A percentile compares a stretch with the other conserved stretches of the same genome.
These are phyloP conservation scores for Peronosclerospora sorghi DNA, from an alignment of 352 stramenopile genomes.

Conservation along the genomic window DNA sequence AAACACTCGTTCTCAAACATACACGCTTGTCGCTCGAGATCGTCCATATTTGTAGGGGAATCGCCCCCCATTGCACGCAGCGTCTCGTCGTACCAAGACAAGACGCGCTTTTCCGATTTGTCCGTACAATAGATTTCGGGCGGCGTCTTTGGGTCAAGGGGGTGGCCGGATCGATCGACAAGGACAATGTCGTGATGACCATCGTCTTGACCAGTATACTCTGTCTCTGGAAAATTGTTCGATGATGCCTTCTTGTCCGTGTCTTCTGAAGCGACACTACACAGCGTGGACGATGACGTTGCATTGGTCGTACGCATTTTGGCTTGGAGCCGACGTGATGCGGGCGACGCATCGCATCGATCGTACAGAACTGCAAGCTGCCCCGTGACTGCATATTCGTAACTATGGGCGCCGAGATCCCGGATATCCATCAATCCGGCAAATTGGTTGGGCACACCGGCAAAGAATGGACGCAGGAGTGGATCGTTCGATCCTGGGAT, in stretches of 20 bases:
- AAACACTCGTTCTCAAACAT: conserved; percentile 48
- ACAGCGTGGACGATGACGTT: conserved; percentile 6
- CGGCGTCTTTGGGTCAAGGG: conserved; percentile 1
- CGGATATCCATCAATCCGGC: conserved; percentile 36
- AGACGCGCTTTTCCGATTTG: conserved; percentile 21
- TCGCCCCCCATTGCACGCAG: conserved; percentile 24
- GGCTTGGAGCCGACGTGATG: conserved; percentile 14
- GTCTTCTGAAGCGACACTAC: conserved; percentile 3
- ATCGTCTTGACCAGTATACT: conserved; percentile 14
- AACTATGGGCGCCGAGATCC: conserved; percentile 36
- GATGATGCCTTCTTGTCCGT: conserved; percentile 11
- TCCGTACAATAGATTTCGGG: conserved; percentile 18
- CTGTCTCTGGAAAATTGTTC: conserved; percentile 16
- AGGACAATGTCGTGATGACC: conserved; percentile 12
- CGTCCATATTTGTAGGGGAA: conserved; percentile 24
- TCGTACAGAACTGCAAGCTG: conserved; percentile 32
- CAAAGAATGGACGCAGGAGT: conserved; percentile 26
- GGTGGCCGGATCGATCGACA: conserved; percentile 6
- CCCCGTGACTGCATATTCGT: conserved; percentile 40
- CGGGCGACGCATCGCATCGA: conserved; percentile 22
- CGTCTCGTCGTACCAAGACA: conserved; percentile 38
- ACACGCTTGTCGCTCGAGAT: conserved; percentile 46
- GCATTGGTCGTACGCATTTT: background rate
- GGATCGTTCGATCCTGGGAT: conserved; percentile 22
- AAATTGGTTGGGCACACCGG: conserved; percentile 24